Conservation (phyloP, 495 filamentous ascomycete species). For the Tuber magnatum region DNA sequence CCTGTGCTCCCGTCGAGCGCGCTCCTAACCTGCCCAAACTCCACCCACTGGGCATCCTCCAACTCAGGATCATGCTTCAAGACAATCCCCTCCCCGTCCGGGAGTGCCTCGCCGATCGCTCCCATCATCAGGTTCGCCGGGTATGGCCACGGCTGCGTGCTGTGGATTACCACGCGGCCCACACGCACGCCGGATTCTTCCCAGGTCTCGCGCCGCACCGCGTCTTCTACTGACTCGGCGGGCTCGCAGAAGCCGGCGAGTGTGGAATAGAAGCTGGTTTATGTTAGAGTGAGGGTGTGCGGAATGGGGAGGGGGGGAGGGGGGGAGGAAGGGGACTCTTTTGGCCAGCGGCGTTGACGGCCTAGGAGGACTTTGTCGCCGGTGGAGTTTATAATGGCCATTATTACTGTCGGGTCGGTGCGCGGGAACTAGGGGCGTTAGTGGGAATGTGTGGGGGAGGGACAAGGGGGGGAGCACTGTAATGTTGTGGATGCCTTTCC, state of each 20-base stretch:
- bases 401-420: conserved; percentile 92
- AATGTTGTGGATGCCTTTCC: conserved; percentile 52
- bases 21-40: conserved; percentile 60
- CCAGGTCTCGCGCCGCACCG: conserved; percentile 90
- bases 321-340: conserved; percentile 5
- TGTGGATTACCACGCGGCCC: conserved; percentile 83
- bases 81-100: conserved; percentile 69
- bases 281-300: conserved; percentile 7
- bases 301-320: neutral
- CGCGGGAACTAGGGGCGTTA: conserved; percentile 80
- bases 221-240: conserved; percentile 89
- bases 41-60: conserved; percentile 80
- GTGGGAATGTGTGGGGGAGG: conserved; percentile 41
- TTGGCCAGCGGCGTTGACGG: conserved; percentile 72
- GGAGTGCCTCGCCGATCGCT: conserved; percentile 74
- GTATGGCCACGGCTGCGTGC: conserved; percentile 86
- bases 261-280: conserved; percentile 71
- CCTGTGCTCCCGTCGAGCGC: conserved; percentile 56
- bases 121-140: conserved; percentile 94
- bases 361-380: conserved; percentile 72
- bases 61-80: conserved; percentile 85
- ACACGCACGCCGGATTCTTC: conserved; percentile 83
- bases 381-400: conserved; percentile 74
- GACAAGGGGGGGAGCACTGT: conserved; percentile 13
- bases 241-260: conserved; percentile 94